Base-by-base conservation (phyloP, 2,329 filamentous ascomycete genomes). In the Trichophaea hybrida region DNA sequence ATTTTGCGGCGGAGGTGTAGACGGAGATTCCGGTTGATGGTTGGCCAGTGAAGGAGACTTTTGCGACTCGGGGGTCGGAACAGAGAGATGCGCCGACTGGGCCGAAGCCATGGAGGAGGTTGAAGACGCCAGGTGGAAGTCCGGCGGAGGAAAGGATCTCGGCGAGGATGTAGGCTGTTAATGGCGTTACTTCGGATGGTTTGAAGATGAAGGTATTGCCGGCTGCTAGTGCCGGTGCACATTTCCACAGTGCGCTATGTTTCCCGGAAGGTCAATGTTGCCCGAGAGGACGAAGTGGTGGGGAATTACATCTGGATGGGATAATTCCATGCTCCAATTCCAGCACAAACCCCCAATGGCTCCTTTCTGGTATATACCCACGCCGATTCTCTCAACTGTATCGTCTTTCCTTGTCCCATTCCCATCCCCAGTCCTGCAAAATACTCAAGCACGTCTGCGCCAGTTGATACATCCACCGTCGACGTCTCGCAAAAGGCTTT, bases 241-340 rank as follows among this genome's bases (percentile, higher is more conserved):
- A 63, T 62, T 73, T 72, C 2, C 73, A 75, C 52, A 12, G 60
- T 35, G 34, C 32, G 46, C 15, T 35, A n/a, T n/a, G 24, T 35
- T 37, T n/a, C 50, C 15, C n/a, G n/a, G n/a, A n/a, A n/a, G 13
- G 50, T 53, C 24, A 53, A 33, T 5, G 13, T 37, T 37, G 4
- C 8, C 37, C 10, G 40, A 12, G 17, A 46, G 12, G 13, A n/a
- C 31, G 6, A 55, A 32, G 53, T 17, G 53, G 13, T 17, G 17
- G 35, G 43, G 17, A 65, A 71, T 59, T 69, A 75, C 72, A 94
- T 94, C 72, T 94, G 88, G 65, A 94, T 86, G 10, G 88, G 88
- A 70, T 94, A 94, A 73, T 94, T 94, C 88, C 88, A 94, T 12
- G 88, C 88, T 58, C 88, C 88, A 66, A 94, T 94, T 59, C 86